A percentile compares a stretch with the other conserved stretches of the same genome.
Conservation (phyloP, 768 basidiomycete species). For the Mycena chlorophos region DNA sequence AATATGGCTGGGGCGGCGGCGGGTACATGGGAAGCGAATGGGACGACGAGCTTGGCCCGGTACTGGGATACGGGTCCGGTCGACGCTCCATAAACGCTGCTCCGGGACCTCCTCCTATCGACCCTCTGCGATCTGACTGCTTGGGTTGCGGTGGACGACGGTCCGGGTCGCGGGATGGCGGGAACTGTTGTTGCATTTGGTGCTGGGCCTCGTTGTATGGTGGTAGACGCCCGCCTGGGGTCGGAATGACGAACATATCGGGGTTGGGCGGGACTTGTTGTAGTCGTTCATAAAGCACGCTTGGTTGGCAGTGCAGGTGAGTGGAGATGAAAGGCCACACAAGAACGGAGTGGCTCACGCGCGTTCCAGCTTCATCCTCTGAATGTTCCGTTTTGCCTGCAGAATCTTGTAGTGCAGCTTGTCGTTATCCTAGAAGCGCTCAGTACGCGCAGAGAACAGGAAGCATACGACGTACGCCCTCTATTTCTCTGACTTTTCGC, state of each 20-base stretch:
- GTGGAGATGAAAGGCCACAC: slow-evolving; percentile 18
- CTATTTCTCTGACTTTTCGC: slow-evolving; percentile 85
- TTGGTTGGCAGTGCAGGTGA: slow-evolving; percentile 28
- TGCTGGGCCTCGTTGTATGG: slow-evolving; percentile 37
- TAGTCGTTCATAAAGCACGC: slow-evolving; percentile 79
- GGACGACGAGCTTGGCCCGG: too few relatives aligned
- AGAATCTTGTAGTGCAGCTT: slow-evolving; percentile 81
- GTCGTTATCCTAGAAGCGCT: slow-evolving; percentile 72
- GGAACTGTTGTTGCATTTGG: slow-evolving; percentile 10
- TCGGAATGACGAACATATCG: slow-evolving; percentile 39
- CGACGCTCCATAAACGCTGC: slow-evolving; percentile 4
- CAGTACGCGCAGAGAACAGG: slow-evolving; percentile 18
- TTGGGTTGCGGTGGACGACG: slow-evolving; percentile 37
- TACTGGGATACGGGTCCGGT: slow-evolving; percentile 45
- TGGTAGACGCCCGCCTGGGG: slow-evolving; percentile 32
- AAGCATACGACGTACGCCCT: slow-evolving; percentile 54
- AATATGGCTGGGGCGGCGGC: slow-evolving; percentile 46
- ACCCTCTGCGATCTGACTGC: slow-evolving; percentile 18
- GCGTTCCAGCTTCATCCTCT: slow-evolving; percentile 84
- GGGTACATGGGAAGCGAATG: slow-evolving; percentile 43
- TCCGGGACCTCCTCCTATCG: not conserved
- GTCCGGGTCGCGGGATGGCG: slow-evolving; percentile 44
- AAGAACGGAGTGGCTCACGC: slow-evolving; percentile 54
- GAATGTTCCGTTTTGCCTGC: slow-evolving; percentile 77
- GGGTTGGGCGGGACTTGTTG: slow-evolving; percentile 60